phyloP scores from a whole-genome alignment of 2,329 filamentous ascomycete genomes.

The Sporothrix schenckii region DNA sequence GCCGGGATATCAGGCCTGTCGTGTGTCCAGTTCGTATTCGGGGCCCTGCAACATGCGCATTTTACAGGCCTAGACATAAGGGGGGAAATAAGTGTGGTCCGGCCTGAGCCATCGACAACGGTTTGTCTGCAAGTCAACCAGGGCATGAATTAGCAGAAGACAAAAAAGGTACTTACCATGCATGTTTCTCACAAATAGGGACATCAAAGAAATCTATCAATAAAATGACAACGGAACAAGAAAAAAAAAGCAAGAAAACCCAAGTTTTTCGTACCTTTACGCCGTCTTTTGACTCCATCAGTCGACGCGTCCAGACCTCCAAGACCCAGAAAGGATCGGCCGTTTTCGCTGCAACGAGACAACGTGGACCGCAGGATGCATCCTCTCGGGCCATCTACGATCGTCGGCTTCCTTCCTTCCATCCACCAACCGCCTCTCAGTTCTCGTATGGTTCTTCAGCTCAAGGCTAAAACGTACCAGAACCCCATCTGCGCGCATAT shows the following conservation, averaged over 20 bases:
- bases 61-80: conserved; percentile 1
- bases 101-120: neutral
- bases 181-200: no score
- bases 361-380: conserved; percentile 17
- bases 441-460: neutral
- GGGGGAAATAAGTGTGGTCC: neutral
- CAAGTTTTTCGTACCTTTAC: no score
- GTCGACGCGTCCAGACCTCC: neutral
- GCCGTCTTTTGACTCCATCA: neutral
- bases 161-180: no score
- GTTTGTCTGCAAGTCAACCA: neutral
- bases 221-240: neutral
- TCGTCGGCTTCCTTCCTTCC: conserved; percentile 15
- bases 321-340: neutral
- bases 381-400: neutral
- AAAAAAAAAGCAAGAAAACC: neutral
- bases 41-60: conserved; percentile 7
- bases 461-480: neutral
- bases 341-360: neutral
- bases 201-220: neutral
- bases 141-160: neutral
- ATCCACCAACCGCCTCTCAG: neutral
- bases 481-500: conserved; percentile 16
- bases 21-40: conserved; percentile 13
- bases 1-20: neutral